Percentiles rank a stretch among this genome's conserved stretches.
These are phyloP conservation scores for Cornus controversa DNA, from an alignment of 148 eudicot genomes.

Conservation along the genomic window DNA sequence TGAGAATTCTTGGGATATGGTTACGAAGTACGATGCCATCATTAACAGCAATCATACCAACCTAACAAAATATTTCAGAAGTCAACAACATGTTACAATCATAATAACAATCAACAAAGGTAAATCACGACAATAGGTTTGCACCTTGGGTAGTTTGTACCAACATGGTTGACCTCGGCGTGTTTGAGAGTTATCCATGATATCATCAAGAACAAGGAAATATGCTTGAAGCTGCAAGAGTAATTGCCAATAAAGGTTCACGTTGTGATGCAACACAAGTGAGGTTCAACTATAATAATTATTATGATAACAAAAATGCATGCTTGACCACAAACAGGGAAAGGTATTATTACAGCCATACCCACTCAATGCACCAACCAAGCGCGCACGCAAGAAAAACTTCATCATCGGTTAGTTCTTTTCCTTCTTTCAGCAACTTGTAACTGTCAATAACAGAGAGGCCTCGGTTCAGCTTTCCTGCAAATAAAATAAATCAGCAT, in stretches of 20 bases:
- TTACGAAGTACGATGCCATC: constrained; percentile 88
- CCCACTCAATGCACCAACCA: constrained; percentile 99
- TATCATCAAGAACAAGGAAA: constrained; percentile 90
- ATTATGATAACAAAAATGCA: neutral
- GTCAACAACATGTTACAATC: neutral
- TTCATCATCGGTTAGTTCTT: constrained; percentile 75
- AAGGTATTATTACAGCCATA: constrained; percentile 25
- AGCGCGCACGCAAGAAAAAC: constrained; percentile 79
- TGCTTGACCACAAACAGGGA: neutral
- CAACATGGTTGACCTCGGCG: constrained; percentile 94
- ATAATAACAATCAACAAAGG: neutral
- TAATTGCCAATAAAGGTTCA: constrained; percentile 5
- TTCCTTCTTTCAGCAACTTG: constrained; percentile 68
- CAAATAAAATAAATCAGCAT: neutral
- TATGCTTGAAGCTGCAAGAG: constrained; percentile 81
- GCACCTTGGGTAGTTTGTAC: constrained; percentile 84
- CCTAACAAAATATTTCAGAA: constrained; percentile 36
- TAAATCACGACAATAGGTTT: neutral
- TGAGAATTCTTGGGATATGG: constrained; percentile 86
- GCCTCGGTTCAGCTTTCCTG: constrained; percentile 94
- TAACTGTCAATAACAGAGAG: constrained; percentile 91
- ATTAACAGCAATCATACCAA: constrained; percentile 92
- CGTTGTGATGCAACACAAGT: neutral
- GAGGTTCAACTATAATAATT: neutral
- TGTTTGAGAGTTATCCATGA: constrained; percentile 80